phyloP scores from a whole-genome alignment of 2,329 filamentous ascomycete genomes.

The Nemania sp. region DNA sequence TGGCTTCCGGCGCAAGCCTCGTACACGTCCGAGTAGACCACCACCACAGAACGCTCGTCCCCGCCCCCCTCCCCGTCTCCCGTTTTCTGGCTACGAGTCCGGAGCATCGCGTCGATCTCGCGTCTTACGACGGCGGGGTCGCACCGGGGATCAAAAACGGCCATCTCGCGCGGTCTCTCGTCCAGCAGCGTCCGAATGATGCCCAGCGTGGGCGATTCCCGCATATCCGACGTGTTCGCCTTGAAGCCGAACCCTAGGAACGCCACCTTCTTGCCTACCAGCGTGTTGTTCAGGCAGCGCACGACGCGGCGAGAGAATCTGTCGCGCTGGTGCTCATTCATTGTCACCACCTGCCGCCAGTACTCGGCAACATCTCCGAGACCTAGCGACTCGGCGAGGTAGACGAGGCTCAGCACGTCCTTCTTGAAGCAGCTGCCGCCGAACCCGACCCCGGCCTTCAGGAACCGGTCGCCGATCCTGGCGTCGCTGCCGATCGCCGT shows the following conservation, averaged over 20 bases:
- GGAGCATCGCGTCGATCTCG: slow-evolving; percentile 54
- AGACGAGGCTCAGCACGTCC: slow-evolving; percentile 74
- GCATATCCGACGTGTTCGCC: slow-evolving; percentile 76
- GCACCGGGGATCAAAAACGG: slow-evolving; percentile 70
- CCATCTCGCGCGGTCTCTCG: slow-evolving; percentile 66
- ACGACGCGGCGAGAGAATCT: slow-evolving; percentile 71
- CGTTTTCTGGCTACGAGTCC: slow-evolving; percentile 32
- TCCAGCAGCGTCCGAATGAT: slow-evolving; percentile 68
- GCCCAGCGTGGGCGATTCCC: slow-evolving; percentile 71
- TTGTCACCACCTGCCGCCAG: slow-evolving; percentile 73
- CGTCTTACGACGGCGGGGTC: slow-evolving; percentile 55
- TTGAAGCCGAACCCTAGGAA: slow-evolving; percentile 81
- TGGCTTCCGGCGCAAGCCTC: slow-evolving; percentile 54
- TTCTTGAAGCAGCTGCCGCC: slow-evolving; percentile 84
- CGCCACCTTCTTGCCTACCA: slow-evolving; percentile 71
- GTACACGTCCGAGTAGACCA: slow-evolving; percentile 56
- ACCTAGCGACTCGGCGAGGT: slow-evolving; percentile 72
- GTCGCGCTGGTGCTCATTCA: slow-evolving; percentile 76
- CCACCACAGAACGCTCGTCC: slow-evolving; percentile 50
- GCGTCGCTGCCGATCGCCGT: slow-evolving; percentile 69
- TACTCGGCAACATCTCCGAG: slow-evolving; percentile 74
- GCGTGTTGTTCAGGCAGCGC: slow-evolving; percentile 68
- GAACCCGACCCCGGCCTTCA: slow-evolving; percentile 77
- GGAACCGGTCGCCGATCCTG: slow-evolving; percentile 73
- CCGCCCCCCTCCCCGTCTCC: slow-evolving; percentile 44